These are phyloP conservation scores for Scheffersomyces amazonensis DNA, from an alignment of 805 yeast genomes.

Conservation along the genomic window DNA sequence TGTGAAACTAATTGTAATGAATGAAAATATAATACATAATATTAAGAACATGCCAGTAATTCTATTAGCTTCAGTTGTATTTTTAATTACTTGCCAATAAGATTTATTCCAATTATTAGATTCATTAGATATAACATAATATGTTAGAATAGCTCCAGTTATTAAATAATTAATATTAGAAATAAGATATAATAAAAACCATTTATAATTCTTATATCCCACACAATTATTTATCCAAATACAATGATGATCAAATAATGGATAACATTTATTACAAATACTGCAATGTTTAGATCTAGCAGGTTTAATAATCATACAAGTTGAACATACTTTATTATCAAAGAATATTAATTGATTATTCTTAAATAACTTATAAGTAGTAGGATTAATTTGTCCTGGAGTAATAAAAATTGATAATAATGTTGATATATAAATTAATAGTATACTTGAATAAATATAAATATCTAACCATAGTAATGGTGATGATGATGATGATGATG, in stretches of 20 bases:
- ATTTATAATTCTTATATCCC: conserved; percentile 62
- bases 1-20: conserved; percentile 37
- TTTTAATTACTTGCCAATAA: conserved; percentile 18
- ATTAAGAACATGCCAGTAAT: conserved; percentile 41
- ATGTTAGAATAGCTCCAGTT: neutral
- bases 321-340: conserved; percentile 41
- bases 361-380: conserved; percentile 17
- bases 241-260: conserved; percentile 59
- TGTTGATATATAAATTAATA: conserved; percentile 31
- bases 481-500: conserved; percentile 10
- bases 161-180: conserved; percentile 40
- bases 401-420: conserved; percentile 35
- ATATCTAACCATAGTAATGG: conserved; percentile 8
- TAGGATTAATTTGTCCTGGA: conserved; percentile 35
- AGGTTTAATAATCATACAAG: conserved; percentile 48
- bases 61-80: conserved; percentile 30
- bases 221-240: conserved; percentile 72
- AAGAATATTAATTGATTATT: conserved; percentile 55
- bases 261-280: conserved; percentile 54
- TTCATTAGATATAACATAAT: neutral
- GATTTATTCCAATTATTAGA: neutral
- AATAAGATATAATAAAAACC: conserved; percentile 55
- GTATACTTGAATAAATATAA: conserved; percentile 29
- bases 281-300: conserved; percentile 66
- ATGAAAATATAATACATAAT: conserved; percentile 34